phyloP scores from a whole-genome alignment of 202 grass and related monocot genomes.

The Schoenoplectus tabernaemontani region DNA sequence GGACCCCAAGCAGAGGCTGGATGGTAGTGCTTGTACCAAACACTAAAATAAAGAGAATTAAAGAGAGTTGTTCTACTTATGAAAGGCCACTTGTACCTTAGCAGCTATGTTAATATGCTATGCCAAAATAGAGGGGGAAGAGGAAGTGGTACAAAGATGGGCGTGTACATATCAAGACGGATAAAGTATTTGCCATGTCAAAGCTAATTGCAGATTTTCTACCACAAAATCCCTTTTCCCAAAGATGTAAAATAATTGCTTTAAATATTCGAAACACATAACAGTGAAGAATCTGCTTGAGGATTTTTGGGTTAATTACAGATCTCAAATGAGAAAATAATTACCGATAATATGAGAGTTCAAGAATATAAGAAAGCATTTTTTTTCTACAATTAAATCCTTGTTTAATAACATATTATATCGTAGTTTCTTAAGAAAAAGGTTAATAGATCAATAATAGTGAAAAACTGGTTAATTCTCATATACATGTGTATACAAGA shows the following conservation, averaged over 20 bases:
- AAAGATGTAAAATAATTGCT: background rate
- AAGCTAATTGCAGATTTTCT: background rate
- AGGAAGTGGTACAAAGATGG: slow-evolving; percentile 10
- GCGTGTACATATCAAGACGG: background rate
- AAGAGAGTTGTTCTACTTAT: slow-evolving; percentile 18
- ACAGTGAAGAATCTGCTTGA: background rate
- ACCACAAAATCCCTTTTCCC: background rate
- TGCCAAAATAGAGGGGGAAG: background rate
- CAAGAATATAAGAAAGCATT: background rate
- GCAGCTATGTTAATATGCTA: slow-evolving; percentile 13
- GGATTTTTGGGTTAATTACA: background rate
- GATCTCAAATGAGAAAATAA: background rate
- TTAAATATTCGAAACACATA: background rate
- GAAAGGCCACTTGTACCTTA: slow-evolving; percentile 31
- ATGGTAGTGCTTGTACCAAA: background rate
- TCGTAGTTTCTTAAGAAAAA: background rate
- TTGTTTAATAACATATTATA: background rate
- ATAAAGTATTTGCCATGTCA: background rate
- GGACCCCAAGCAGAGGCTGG: slow-evolving; percentile 22
- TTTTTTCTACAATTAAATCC: background rate
- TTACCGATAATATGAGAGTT: background rate
- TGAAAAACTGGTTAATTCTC: background rate
- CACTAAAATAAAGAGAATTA: slow-evolving; percentile 29
- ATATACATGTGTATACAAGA: background rate
- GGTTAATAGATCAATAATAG: background rate